Percentiles rank a stretch among this genome's conserved stretches.
phyloP scores from a whole-genome alignment of 2,329 filamentous ascomycete genomes.

The Pestalotiopsis fici region DNA sequence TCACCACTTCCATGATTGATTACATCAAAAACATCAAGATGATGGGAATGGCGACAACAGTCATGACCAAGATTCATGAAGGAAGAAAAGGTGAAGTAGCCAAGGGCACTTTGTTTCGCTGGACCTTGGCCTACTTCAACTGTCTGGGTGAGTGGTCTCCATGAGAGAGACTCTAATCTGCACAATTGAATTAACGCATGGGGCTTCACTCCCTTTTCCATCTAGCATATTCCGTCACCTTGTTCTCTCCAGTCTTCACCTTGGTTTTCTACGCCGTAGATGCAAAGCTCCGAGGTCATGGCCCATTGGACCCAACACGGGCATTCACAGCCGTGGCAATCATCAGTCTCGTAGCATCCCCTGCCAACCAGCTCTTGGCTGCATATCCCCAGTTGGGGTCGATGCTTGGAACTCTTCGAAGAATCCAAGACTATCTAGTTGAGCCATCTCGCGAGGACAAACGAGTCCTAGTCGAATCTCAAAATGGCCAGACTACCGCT shows the following conservation, averaged over 20 bases:
- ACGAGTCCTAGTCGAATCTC: background rate
- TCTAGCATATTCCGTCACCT: background rate
- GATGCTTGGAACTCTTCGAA: background rate
- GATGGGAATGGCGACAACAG: conserved; percentile 6
- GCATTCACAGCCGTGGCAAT: conserved; percentile 7
- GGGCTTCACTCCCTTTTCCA: background rate
- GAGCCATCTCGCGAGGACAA: conserved; percentile 5
- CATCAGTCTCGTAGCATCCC: background rate
- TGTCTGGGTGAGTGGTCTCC: background rate
- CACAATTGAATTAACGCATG: background rate
- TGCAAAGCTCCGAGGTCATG: conserved; percentile 7
- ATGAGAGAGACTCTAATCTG: background rate
- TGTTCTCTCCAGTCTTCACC: conserved; percentile 1
- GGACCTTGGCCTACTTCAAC: conserved; percentile 3
- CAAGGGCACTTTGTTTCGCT: background rate
- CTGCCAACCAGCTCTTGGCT: background rate
- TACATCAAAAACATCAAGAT: conserved; percentile 9
- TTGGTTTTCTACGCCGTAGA: background rate
- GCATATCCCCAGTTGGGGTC: background rate
- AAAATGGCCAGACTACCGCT: background rate
- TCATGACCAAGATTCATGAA: conserved; percentile 3
- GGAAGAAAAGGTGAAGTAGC: background rate
- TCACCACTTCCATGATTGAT: conserved; percentile 7
- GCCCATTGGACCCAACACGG: conserved; percentile 10
- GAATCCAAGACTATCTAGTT: conserved; percentile 4